phyloP scores from a whole-genome alignment of 2,329 filamentous ascomycete species.

The Thelonectria blattea region DNA sequence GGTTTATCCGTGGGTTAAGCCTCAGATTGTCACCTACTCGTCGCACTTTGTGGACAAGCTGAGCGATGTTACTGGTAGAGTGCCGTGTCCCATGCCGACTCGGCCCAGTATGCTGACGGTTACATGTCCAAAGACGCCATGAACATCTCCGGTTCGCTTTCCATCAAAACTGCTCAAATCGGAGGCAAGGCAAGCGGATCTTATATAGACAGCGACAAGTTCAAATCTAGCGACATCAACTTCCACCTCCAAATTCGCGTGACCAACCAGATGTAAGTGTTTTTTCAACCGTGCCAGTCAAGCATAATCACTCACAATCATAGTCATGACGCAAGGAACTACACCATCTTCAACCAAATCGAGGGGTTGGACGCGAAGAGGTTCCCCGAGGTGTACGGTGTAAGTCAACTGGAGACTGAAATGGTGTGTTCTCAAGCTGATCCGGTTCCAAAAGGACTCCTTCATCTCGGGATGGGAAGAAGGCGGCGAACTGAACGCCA shows the following conservation, averaged over 20 bases:
- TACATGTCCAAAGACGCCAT: slow-evolving; percentile 1
- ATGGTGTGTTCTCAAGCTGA: too few species aligned
- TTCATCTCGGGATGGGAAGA: slow-evolving; percentile 15
- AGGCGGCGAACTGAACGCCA: slow-evolving; percentile 7
- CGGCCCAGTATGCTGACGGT: too few species aligned
- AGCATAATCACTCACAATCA: too few species aligned
- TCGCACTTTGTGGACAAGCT: slow-evolving; percentile 4
- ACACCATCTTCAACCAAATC: background rate
- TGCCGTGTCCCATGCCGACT: too few species aligned
- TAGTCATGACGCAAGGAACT: too few species aligned
- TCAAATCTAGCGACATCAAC: slow-evolving; percentile 13
- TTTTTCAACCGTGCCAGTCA: too few species aligned
- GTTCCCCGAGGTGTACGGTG: slow-evolving; percentile 9
- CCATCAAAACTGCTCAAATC: slow-evolving; percentile 10
- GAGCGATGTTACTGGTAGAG: slow-evolving; percentile 6
- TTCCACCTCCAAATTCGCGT: slow-evolving; percentile 7
- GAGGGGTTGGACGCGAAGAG: background rate
- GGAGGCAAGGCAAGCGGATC: slow-evolving; percentile 5
- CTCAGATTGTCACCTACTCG: slow-evolving; percentile 6
- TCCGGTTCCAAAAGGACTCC: background rate
- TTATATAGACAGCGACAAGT: slow-evolving; percentile 12
- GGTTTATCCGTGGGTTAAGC: background rate
- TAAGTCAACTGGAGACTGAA: background rate
- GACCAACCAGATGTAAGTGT: background rate
- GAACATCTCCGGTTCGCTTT: slow-evolving; percentile 12